Conservation (phyloP, 163 green algal species). For the Smithsoniella earleae region DNA sequence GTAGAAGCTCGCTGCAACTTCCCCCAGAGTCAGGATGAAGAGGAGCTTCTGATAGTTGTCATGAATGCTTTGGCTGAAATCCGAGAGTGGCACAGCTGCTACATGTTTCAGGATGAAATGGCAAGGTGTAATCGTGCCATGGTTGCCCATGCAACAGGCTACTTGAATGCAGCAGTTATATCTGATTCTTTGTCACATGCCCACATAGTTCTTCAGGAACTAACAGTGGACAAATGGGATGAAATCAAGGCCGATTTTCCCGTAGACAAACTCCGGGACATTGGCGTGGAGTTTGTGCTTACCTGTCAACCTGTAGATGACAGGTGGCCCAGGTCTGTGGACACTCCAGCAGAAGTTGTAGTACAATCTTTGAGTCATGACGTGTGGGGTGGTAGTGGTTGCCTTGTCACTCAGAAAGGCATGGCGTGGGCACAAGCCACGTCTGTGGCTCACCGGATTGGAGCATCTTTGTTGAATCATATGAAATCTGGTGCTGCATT, state of each 20-base stretch:
- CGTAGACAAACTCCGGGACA: background rate
- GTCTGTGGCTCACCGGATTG: background rate
- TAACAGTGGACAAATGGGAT: background rate
- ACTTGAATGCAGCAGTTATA: background rate
- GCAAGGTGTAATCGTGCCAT: background rate
- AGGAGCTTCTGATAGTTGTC: background rate
- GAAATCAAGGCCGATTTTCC: background rate
- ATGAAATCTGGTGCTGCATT: background rate
- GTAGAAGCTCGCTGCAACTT: background rate
- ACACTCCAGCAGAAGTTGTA: no score
- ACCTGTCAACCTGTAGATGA: background rate
- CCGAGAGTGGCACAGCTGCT: background rate
- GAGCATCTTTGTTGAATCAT: background rate
- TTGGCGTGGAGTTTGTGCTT: background rate
- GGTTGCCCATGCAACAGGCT: background rate
- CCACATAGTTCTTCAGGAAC: background rate
- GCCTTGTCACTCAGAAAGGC: background rate
- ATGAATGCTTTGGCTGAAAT: background rate
- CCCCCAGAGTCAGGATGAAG: background rate
- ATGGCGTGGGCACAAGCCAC: background rate
- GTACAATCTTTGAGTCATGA: no score
- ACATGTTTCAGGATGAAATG: background rate
- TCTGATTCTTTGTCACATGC: background rate
- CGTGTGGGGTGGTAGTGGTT: constrained; percentile 8
- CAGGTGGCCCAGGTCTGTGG: background rate